Base-by-base conservation (phyloP, 371 early-diverging fungal species). In the Actinomortierella ambigua region DNA sequence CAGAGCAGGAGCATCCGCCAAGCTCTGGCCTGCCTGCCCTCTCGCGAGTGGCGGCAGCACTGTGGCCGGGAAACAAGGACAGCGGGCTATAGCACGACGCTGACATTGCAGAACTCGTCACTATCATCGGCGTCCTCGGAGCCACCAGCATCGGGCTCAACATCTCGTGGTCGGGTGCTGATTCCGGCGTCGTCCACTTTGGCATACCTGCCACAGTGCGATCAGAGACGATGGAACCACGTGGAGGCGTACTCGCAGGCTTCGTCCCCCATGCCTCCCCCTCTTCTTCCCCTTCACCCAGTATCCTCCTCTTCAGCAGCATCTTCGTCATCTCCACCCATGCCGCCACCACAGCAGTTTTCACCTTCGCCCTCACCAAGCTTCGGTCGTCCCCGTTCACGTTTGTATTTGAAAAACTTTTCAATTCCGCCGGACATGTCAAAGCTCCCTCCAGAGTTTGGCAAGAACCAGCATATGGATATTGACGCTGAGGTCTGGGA, bases 391-490 rank as follows among this genome's bases (percentile, higher is more conserved):
- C 51, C 28, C 9, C 73, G 59, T 59, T 59, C 63, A 40, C 73
- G 67, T 46, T 66, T 66, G 51, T 73, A 41, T 47, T 63, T 73
- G 46, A 59, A 55, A 20, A 63, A 73, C 62, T 73, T 73, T 53
- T 66, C 66, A 50, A 67, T 73, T 20, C 73, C 73, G 14, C 67
- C 73, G 49, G 73, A 73, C 50, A 73, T 73, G 73, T 66, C 87
- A 69, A 40, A 81, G 69, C 54, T 87, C 50, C 77, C 88, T 49
- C 86, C 85, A 60, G 85, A 85, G 64, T 88, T 88, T 78, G 88
- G 88, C 27, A 85, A 83, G 44, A 88, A 88, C 62, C 88, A 88
- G 58, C 80, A 88, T 55, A 81, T 88, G 26, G 85, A 75, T 41
- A 88, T 88, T 50, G 83, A 88, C 52, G 78, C 81, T 43, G 86